Percentiles rank a stretch among this genome's conserved stretches.
Conservation (phyloP, 163 green algal genomes). For the Chloromonas sp. region DNA sequence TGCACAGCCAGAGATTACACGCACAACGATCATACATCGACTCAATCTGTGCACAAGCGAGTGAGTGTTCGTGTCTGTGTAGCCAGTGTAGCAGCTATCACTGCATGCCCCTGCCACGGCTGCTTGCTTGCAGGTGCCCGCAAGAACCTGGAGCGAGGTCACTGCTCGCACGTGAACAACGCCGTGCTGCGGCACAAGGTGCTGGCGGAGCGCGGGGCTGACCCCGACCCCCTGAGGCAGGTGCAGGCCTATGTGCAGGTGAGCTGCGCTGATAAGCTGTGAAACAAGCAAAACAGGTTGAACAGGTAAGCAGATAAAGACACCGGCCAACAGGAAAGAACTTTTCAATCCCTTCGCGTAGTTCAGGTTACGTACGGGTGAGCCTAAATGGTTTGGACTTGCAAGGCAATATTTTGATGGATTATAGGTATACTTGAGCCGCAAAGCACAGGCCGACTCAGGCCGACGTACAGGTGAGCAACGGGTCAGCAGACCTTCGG, state of each 20-base stretch:
- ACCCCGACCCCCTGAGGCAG: slow-evolving; percentile 53
- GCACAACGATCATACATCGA: too few relatives aligned
- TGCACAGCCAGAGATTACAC: too few relatives aligned
- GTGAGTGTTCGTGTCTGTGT: too few relatives aligned
- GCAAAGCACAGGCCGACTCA: not conserved
- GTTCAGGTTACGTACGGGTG: not conserved
- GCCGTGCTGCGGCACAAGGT: slow-evolving; percentile 56
- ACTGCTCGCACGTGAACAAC: slow-evolving; percentile 52
- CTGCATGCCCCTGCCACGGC: not conserved
- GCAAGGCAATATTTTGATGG: not conserved
- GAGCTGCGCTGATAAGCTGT: not conserved
- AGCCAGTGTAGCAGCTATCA: too few relatives aligned
- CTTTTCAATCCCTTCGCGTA: not conserved
- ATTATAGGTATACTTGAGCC: too few relatives aligned
- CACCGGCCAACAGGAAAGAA: not conserved
- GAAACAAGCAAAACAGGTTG: too few relatives aligned
- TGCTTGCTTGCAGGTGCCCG: slow-evolving; percentile 32
- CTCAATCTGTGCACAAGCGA: too few relatives aligned
- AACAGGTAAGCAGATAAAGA: too few relatives aligned
- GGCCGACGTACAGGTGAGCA: too few relatives aligned
- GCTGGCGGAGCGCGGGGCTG: slow-evolving; percentile 59
- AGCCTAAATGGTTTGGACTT: not conserved
- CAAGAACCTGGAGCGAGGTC: slow-evolving; percentile 61
- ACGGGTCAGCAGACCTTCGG: too few relatives aligned
- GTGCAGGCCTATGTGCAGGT: slow-evolving; percentile 68